Percentiles rank a stretch among this genome's conserved stretches.
Evolutionary conservation across 495 filamentous ascomycete genomes (phyloP).

Genomic region (Pyrenula massariospora): DNA sequence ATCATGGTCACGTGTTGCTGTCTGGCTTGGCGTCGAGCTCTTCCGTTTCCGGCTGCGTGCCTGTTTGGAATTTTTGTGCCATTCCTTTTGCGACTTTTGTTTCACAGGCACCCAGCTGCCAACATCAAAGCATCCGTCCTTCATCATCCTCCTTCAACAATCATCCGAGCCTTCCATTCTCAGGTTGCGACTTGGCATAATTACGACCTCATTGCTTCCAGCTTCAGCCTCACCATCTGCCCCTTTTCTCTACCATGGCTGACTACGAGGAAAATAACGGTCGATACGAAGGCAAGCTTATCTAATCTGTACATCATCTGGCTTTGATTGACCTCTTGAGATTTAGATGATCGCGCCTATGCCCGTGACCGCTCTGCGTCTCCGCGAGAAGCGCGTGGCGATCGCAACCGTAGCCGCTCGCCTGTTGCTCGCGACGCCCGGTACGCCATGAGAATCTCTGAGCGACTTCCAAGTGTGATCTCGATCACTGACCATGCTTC

Average conservation of each 20-base stretch:
- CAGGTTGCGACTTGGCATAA: too few relatives aligned
- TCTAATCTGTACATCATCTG: constrained; percentile 2
- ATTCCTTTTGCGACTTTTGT: background rate
- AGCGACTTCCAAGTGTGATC: background rate
- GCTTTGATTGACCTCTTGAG: background rate
- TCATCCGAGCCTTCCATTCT: too few relatives aligned
- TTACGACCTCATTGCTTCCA: background rate
- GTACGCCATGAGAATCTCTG: constrained; percentile 38
- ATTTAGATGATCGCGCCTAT: constrained; percentile 66
- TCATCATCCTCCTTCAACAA: too few relatives aligned
- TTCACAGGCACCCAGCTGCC: background rate
- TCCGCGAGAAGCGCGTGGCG: constrained; percentile 65
- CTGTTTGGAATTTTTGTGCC: background rate
- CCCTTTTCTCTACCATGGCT: constrained; percentile 20
- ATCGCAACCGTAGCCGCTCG: constrained; percentile 66
- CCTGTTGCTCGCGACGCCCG: constrained; percentile 59
- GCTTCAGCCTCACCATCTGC: background rate
- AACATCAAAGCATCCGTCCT: background rate
- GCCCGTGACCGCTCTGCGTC: constrained; percentile 88
- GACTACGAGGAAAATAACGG: constrained; percentile 76
- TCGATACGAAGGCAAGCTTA: constrained; percentile 69
- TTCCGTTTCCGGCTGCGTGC: background rate
- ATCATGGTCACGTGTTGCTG: too few relatives aligned
- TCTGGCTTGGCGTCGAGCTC: background rate
- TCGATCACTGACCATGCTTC: constrained; percentile 6